Conservation (phyloP, 1,284 basidiomycete species). For the Cutaneotrichosporon arboriforme region DNA sequence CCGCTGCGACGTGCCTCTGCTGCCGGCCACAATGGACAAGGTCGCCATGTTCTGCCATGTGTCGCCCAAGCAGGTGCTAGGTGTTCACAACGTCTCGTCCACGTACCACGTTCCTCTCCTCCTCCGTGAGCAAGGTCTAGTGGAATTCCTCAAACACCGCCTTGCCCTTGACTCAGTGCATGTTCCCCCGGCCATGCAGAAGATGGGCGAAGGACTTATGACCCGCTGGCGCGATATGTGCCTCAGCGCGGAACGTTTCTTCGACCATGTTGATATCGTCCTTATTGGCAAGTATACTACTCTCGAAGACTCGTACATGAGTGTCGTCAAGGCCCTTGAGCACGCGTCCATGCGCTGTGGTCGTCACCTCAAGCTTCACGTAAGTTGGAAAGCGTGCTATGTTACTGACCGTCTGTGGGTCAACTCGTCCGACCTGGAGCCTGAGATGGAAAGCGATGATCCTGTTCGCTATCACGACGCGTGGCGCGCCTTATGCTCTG, state of each 20-base stretch:
- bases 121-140: slow-evolving; percentile 84
- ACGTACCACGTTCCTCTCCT: slow-evolving; percentile 97
- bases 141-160: slow-evolving; percentile 75
- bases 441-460: slow-evolving; percentile 66
- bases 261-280: slow-evolving; percentile 83
- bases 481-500: slow-evolving; percentile 86
- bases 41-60: slow-evolving; percentile 99
- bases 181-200: slow-evolving; percentile 56
- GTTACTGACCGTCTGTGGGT: slow-evolving; percentile 66
- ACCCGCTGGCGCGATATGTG: slow-evolving; percentile 80
- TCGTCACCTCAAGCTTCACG: slow-evolving; percentile 73
- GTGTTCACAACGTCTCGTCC: slow-evolving; percentile 92
- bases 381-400: slow-evolving; percentile 42
- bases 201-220: slow-evolving; percentile 63
- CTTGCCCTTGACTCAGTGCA: slow-evolving; percentile 64
- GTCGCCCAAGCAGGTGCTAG: slow-evolving; percentile 84
- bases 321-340: slow-evolving; percentile 92
- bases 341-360: slow-evolving; percentile 91
- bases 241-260: slow-evolving; percentile 80
- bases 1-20: slow-evolving; percentile 63
- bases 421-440: slow-evolving; percentile 89
- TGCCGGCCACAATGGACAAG: slow-evolving; percentile 82
- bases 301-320: slow-evolving; percentile 97
- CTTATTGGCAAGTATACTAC: slow-evolving; percentile 98
- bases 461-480: slow-evolving; percentile 94